phyloP scores from a whole-genome alignment of 2,329 filamentous ascomycete genomes.

The Cladosporium sp. region DNA sequence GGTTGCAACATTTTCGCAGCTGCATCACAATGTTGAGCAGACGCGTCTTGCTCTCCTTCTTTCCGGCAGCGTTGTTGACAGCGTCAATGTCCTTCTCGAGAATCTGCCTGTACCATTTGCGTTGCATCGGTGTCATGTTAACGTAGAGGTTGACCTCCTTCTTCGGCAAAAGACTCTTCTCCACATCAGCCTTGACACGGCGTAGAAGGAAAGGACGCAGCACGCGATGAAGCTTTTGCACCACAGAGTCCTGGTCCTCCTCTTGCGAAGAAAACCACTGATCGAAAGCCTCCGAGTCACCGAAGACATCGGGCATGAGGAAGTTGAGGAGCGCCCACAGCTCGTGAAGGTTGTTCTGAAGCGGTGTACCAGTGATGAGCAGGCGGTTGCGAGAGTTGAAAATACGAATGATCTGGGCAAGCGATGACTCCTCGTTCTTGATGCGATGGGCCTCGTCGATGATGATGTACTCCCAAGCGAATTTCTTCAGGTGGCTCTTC shows the following conservation, averaged over 20 bases:
- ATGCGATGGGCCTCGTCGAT: constrained; percentile 98
- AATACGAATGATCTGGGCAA: constrained; percentile 91
- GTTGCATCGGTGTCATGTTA: constrained; percentile 98
- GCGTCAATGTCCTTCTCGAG: constrained; percentile 98
- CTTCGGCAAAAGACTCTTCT: constrained; percentile 95
- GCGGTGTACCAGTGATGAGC: constrained; percentile 90
- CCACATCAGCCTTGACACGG: constrained; percentile 94
- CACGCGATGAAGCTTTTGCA: constrained; percentile 91
- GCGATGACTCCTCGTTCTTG: constrained; percentile 97
- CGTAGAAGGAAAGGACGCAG: constrained; percentile 89
- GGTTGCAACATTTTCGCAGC: constrained; percentile 96
- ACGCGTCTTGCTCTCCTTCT: constrained; percentile 94
- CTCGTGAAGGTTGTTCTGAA: constrained; percentile 97
- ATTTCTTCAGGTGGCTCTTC: constrained; percentile 91
- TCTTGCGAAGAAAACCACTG: constrained; percentile 95
- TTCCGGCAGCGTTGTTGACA: constrained; percentile 92
- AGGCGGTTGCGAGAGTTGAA: constrained; percentile 95
- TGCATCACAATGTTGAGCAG: constrained; percentile 99
- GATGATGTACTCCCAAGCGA: constrained; percentile 99
- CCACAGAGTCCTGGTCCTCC: constrained; percentile 87
- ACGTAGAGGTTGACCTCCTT: constrained; percentile 97
- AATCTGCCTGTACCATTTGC: constrained; percentile 99
- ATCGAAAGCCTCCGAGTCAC: constrained; percentile 93
- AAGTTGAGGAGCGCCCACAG: constrained; percentile 98
- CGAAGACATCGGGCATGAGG: constrained; percentile 94